Evolutionary conservation across 2,329 filamentous ascomycete genomes (phyloP).

Genomic region (Penicillium nordicum): DNA sequence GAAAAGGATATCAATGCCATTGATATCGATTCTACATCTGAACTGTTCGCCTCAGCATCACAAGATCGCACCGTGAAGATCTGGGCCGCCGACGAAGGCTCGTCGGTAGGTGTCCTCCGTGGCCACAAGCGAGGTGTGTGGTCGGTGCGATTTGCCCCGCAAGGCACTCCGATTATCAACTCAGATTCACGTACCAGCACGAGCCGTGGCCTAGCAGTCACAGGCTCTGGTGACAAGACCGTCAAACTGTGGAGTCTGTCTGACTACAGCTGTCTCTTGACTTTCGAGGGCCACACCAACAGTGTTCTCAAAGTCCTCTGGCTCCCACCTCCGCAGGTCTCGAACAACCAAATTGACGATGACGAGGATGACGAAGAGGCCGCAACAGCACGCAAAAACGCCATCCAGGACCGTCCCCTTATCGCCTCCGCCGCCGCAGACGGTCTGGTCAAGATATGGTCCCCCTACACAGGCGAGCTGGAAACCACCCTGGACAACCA

Average conservation of each 20-base stretch:
- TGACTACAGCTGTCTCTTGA: constrained; percentile 88
- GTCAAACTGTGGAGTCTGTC: constrained; percentile 91
- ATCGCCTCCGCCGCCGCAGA: constrained; percentile 87
- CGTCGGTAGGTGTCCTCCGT: constrained; percentile 83
- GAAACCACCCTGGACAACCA: constrained; percentile 95
- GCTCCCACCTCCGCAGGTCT: constrained; percentile 57
- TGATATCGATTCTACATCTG: constrained; percentile 68
- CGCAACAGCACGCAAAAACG: constrained; percentile 27
- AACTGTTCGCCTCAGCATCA: constrained; percentile 91
- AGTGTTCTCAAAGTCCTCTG: constrained; percentile 91
- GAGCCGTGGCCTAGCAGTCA: constrained; percentile 77
- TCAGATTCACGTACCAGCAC: constrained; percentile 67
- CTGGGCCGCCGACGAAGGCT: constrained; percentile 85
- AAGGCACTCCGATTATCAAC: constrained; percentile 70
- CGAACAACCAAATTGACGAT: constrained; percentile 31
- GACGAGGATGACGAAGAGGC: constrained; percentile 33
- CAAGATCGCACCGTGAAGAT: constrained; percentile 97
- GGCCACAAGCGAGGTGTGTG: constrained; percentile 95
- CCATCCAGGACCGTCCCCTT: constrained; percentile 36
- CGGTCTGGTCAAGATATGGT: constrained; percentile 95
- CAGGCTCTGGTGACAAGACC: constrained; percentile 92
- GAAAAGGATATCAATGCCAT: constrained; percentile 99
- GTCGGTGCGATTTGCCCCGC: constrained; percentile 87
- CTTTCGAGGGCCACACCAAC: constrained; percentile 94
- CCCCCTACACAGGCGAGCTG: constrained; percentile 76